Conservation (phyloP, 1,284 basidiomycete species). For the Porodaedalea pini region DNA sequence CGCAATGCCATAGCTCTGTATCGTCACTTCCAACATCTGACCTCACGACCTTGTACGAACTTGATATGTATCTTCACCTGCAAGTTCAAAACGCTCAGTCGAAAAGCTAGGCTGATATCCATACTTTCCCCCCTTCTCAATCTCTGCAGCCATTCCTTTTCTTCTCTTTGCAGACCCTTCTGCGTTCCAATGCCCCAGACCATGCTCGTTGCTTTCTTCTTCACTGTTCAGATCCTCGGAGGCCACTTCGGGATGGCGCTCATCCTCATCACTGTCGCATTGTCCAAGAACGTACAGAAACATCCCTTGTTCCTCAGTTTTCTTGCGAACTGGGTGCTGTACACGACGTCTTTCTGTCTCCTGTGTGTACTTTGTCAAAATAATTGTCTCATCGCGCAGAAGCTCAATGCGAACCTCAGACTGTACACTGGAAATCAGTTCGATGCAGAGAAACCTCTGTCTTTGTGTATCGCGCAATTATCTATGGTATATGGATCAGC, state of each 20-base stretch:
- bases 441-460: constrained; percentile 1
- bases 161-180: neutral
- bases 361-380: neutral
- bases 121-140: neutral
- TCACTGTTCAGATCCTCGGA: constrained; percentile 4
- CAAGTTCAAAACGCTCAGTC: too few species aligned
- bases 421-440: constrained; percentile 6
- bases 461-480: neutral
- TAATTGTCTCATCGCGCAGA: neutral
- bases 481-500: constrained; percentile 2
- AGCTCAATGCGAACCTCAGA: neutral
- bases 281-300: neutral
- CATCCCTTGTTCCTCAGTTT: constrained; percentile 10
- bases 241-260: constrained; percentile 2
- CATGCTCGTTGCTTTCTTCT: constrained; percentile 2
- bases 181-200: neutral
- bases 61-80: neutral
- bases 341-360: constrained; percentile 10
- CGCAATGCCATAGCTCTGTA: neutral
- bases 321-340: constrained; percentile 3
- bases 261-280: neutral
- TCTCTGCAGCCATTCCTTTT: neutral
- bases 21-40: neutral
- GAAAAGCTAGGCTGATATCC: too few species aligned
- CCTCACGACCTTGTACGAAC: constrained; percentile 1